Evolutionary conservation across 225 moss, liverwort and hornwort species (phyloP).

Genomic region (Sphagnum contortum): DNA sequence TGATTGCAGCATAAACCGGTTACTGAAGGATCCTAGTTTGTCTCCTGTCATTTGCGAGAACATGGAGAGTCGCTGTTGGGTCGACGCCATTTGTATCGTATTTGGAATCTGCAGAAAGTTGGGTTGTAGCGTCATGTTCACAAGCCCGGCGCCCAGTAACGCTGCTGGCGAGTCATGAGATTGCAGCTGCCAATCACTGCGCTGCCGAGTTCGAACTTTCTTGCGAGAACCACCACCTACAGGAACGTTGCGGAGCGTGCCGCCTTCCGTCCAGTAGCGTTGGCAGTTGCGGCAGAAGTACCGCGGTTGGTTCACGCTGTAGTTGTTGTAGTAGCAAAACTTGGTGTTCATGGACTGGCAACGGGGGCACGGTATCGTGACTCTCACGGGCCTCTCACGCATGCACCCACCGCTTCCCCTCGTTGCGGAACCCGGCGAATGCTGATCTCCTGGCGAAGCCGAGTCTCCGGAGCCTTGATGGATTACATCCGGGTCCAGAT

Average conservation of each 20-base stretch:
- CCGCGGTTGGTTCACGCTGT: slow-evolving; percentile 45
- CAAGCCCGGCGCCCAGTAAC: no score
- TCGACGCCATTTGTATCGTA: no score
- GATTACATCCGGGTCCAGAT: no score
- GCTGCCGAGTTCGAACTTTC: slow-evolving; percentile 33
- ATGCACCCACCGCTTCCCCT: slow-evolving; percentile 32
- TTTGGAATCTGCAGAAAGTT: no score
- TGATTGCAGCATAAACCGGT: no score
- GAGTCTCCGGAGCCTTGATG: slow-evolving; percentile 4
- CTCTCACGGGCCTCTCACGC: slow-evolving; percentile 34
- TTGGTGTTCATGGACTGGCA: slow-evolving; percentile 54
- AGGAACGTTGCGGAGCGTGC: slow-evolving; percentile 37
- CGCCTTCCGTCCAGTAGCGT: slow-evolving; percentile 48
- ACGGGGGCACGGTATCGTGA: slow-evolving; percentile 36
- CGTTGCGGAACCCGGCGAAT: slow-evolving; percentile 14
- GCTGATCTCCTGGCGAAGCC: slow-evolving; percentile 10
- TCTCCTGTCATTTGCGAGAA: no score
- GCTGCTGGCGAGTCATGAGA: no score
- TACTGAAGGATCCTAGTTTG: no score
- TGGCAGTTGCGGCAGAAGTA: slow-evolving; percentile 55
- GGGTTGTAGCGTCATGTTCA: no score
- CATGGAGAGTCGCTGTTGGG: no score
- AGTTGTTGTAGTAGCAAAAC: slow-evolving; percentile 62
- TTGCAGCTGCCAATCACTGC: slow-evolving; percentile 6
- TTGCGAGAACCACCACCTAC: slow-evolving; percentile 46